Evolutionary conservation across 495 filamentous ascomycete genomes (phyloP), one percentile per base, ranked within the genome.

Genomic region (Penicillium crystallinum): DNA sequence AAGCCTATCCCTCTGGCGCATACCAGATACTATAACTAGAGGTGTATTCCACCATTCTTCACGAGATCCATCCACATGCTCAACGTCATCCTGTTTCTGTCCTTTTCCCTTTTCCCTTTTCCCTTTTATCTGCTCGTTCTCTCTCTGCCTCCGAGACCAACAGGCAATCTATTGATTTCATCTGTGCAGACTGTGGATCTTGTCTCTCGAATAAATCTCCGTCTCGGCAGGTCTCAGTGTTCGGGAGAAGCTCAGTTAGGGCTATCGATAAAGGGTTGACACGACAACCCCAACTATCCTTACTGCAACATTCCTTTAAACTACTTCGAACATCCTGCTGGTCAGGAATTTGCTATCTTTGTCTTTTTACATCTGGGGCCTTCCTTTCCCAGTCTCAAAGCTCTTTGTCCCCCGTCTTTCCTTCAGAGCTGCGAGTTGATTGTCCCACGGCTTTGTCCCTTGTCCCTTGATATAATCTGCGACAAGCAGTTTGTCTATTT

Each of bases 201-300:
- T 44, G 56, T 70, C 58, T 59, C 49, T 59, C 53, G 11, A 56
- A 39, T 36, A 58, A 58, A 41, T 59, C 48, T 64, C 55, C 61
- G 59, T 47, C 38, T 53, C 56, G 52, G 48, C 61, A 56, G 66
- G 65, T 73, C 62, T 69, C 65, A 67, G 46, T 49, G 18, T 45
- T 55, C 41, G 49, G 31, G 31, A 39, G 21, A 51, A 40, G 35
- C 21, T 55, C 65, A 58, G 60, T 64, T 67, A 65, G 65, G 57
- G 62, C 62, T 66, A 70, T 65, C 62, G 65, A 69, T 67, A 66
- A 48, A 50, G 61, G 57, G 71, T 76, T 76, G 70, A 76, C 72
- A 69, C 67, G 71, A 76, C 72, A 73, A 76, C 71, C 59, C 59
- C 56, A 56, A 59, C 68, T 59, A 72, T 69, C 70, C 68, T 73